These are phyloP conservation scores for Gossypium aridum DNA, from an alignment of 441 rosid genomes.

Conservation along the genomic window DNA sequence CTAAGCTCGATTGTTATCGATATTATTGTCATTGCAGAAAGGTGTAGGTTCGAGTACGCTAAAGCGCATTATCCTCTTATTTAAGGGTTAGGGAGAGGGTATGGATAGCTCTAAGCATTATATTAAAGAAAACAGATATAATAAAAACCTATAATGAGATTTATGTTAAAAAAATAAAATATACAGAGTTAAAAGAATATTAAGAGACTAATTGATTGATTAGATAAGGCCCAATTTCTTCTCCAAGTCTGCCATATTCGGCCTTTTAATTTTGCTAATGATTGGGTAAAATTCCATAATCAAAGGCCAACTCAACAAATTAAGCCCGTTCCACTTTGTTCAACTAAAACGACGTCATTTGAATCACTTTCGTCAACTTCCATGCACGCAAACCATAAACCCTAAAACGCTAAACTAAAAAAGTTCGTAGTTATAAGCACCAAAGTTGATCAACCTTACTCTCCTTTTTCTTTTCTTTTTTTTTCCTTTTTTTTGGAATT, in stretches of 20 bases:
- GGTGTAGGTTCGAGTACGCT: too few relatives aligned
- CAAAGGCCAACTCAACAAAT: not conserved
- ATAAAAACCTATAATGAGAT: too few relatives aligned
- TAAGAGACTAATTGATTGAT: not conserved
- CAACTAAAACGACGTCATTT: not conserved
- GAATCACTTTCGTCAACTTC: not conserved
- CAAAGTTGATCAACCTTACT: not conserved
- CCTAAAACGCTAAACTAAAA: not conserved
- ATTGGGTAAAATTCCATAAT: not conserved
- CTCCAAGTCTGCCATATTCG: not conserved
- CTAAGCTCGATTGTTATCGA: too few relatives aligned
- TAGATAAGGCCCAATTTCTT: not conserved
- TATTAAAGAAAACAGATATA: too few relatives aligned
- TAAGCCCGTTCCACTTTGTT: not conserved
- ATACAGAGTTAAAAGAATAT: not conserved
- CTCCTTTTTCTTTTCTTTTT: fast-evolving
- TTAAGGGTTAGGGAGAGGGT: too few relatives aligned
- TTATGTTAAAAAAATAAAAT: not conserved
- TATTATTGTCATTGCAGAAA: too few relatives aligned
- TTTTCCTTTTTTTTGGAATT: not conserved
- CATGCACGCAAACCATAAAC: not conserved
- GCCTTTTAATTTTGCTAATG: not conserved
- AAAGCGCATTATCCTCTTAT: too few relatives aligned
- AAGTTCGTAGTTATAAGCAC: not conserved
- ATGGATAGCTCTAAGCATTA: too few relatives aligned